A percentile compares a stretch with the other conserved stretches of the same genome.
phyloP scores from a whole-genome alignment of 495 filamentous ascomycete species.

The Daldinia grandis region DNA sequence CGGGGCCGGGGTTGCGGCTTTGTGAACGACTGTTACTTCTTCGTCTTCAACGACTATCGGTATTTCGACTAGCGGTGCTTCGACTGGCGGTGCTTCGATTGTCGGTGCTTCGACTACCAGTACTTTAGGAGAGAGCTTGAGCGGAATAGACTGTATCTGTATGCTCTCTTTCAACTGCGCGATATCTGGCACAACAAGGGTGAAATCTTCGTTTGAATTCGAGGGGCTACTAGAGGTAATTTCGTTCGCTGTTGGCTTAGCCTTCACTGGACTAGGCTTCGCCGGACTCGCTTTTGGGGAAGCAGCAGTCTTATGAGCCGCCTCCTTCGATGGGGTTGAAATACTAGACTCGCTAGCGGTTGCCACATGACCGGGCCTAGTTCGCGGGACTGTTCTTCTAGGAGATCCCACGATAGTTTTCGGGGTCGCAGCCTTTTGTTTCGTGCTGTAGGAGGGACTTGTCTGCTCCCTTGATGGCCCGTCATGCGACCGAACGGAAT shows the following conservation, averaged over 20 bases:
- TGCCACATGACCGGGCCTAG: slow-evolving; percentile 54
- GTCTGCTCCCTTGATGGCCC: slow-evolving; percentile 51
- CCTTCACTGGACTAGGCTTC: slow-evolving; percentile 39
- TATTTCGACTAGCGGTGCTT: background rate
- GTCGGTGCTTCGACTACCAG: slow-evolving; percentile 3
- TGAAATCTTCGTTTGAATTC: slow-evolving; percentile 57
- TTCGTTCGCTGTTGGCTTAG: slow-evolving; percentile 33
- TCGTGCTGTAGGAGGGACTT: slow-evolving; percentile 50
- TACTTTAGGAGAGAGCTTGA: slow-evolving; percentile 23
- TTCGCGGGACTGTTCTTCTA: slow-evolving; percentile 54
- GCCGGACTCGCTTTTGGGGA: slow-evolving; percentile 45
- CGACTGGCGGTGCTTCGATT: background rate
- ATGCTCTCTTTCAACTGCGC: slow-evolving; percentile 32
- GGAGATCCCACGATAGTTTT: slow-evolving; percentile 53
- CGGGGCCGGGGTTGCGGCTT: slow-evolving; percentile 36
- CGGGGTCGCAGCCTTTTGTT: slow-evolving; percentile 50
- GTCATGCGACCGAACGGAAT: slow-evolving; percentile 62
- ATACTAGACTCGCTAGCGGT: slow-evolving; percentile 55
- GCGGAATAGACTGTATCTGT: slow-evolving; percentile 18
- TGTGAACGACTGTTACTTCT: slow-evolving; percentile 14
- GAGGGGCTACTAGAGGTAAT: slow-evolving; percentile 50
- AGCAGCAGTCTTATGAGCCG: slow-evolving; percentile 37
- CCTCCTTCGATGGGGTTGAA: slow-evolving; percentile 47
- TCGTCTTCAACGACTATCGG: slow-evolving; percentile 20
- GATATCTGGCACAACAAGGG: slow-evolving; percentile 55